Evolutionary conservation across 1,139 yeast genomes (phyloP).

Genomic region (Yamadazyma kanchanaburiensis): DNA sequence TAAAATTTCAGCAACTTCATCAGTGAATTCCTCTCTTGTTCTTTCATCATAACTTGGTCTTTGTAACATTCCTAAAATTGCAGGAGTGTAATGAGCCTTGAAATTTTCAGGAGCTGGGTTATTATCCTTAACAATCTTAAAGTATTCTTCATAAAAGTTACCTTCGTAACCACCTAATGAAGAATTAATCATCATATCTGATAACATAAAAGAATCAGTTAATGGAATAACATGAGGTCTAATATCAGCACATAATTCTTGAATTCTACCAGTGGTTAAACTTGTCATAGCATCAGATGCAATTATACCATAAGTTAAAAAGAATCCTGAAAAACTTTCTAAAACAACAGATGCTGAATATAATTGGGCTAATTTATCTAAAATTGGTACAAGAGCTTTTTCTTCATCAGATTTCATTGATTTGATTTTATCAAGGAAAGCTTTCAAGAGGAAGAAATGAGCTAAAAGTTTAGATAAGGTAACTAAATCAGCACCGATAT

Average conservation of each 20-base stretch:
- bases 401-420: slow-evolving; percentile 20
- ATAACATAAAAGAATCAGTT: slow-evolving; percentile 48
- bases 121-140: slow-evolving; percentile 31
- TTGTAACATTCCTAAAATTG: slow-evolving; percentile 34
- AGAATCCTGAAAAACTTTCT: slow-evolving; percentile 37
- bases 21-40: slow-evolving; percentile 39
- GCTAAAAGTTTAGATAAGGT: slow-evolving; percentile 54
- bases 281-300: slow-evolving; percentile 31
- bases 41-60: slow-evolving; percentile 37
- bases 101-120: slow-evolving; percentile 37
- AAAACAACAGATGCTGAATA: slow-evolving; percentile 30
- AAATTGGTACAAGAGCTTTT: slow-evolving; percentile 24
- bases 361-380: slow-evolving; percentile 25
- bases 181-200: slow-evolving; percentile 44
- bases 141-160: slow-evolving; percentile 46
- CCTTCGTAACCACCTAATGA: slow-evolving; percentile 44
- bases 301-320: slow-evolving; percentile 35
- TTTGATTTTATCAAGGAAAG: slow-evolving; percentile 25
- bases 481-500: slow-evolving; percentile 58
- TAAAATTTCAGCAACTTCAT: slow-evolving; percentile 33
- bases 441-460: slow-evolving; percentile 33
- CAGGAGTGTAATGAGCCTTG: slow-evolving; percentile 41
- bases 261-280: slow-evolving; percentile 29
- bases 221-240: slow-evolving; percentile 45
- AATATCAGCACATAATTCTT: slow-evolving; percentile 33